A percentile compares a stretch with the other conserved stretches of the same genome.
phyloP scores from a whole-genome alignment of 192 early-diverging fungal species.

The Entomortierella beljakovae region DNA sequence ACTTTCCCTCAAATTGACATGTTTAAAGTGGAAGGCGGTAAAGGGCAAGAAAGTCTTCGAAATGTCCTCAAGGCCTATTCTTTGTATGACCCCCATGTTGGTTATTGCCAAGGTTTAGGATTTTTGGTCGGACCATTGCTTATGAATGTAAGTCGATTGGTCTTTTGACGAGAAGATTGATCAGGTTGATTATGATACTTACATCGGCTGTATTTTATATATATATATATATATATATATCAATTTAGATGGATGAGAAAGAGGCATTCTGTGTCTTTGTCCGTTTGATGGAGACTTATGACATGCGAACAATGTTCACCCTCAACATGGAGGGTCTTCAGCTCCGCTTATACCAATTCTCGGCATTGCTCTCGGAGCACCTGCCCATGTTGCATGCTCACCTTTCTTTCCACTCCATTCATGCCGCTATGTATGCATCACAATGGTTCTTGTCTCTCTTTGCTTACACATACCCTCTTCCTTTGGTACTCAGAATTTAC shows the following conservation, averaged over 20 bases:
- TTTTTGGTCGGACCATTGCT: slow-evolving; percentile 95
- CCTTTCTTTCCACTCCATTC: slow-evolving; percentile 75
- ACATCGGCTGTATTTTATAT: background rate
- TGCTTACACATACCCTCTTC: slow-evolving; percentile 94
- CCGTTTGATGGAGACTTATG: slow-evolving; percentile 94
- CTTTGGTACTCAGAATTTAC: slow-evolving; percentile 89
- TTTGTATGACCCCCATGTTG: slow-evolving; percentile 93
- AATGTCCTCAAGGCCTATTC: slow-evolving; percentile 94
- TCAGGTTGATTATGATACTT: background rate
- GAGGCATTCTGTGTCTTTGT: slow-evolving; percentile 96
- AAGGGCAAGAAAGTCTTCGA: slow-evolving; percentile 89
- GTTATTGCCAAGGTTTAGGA: slow-evolving; percentile 98
- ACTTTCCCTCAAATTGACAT: slow-evolving; percentile 93
- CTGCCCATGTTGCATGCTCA: slow-evolving; percentile 84
- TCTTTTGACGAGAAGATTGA: background rate
- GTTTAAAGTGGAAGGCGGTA: slow-evolving; percentile 84
- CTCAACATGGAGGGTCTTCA: slow-evolving; percentile 96
- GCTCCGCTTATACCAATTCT: slow-evolving; percentile 89
- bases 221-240: no score
- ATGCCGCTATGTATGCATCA: slow-evolving; percentile 91
- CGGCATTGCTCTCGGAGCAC: slow-evolving; percentile 77
- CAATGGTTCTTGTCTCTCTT: slow-evolving; percentile 99
- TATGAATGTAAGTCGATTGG: slow-evolving; percentile 76
- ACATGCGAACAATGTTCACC: slow-evolving; percentile 93
- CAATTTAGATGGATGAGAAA: slow-evolving; percentile 86